Evolutionary conservation across 75 land plant genomes (phyloP).

Genomic region (Isoetes taiwanensis): DNA sequence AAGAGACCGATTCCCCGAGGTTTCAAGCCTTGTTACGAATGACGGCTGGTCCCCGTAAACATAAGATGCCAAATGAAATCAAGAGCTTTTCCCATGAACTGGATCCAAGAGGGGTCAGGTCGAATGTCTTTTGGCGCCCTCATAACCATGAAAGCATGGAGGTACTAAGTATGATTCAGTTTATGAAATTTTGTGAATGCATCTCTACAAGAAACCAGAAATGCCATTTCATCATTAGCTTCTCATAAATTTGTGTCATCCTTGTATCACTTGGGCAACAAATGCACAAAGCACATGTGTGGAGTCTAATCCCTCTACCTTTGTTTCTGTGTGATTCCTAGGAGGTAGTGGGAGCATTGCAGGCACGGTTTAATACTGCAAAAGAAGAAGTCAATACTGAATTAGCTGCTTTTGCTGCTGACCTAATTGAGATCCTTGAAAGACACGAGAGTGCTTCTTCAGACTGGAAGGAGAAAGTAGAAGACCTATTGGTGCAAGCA

Average conservation of each 20-base stretch:
- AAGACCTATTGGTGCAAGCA: conserved; percentile 79
- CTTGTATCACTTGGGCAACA: background rate
- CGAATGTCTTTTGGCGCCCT: conserved; percentile 74
- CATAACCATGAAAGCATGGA: conserved; percentile 61
- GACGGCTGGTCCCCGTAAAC: conserved; percentile 72
- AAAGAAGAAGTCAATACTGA: conserved; percentile 96
- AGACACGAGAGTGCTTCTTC: conserved; percentile 59
- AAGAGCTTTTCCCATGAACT: conserved; percentile 97
- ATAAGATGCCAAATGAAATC: conserved; percentile 51
- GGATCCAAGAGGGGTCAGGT: conserved; percentile 81
- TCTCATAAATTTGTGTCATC: background rate
- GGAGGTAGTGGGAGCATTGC: conserved; percentile 65
- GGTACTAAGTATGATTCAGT: conserved; percentile 24
- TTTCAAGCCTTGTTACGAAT: conserved; percentile 85
- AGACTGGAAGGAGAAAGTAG: conserved; percentile 81
- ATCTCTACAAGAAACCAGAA: background rate
- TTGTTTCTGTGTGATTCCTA: conserved; percentile 12
- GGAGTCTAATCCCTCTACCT: background rate
- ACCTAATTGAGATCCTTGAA: conserved; percentile 78
- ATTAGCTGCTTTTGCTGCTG: conserved; percentile 80
- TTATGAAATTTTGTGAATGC: background rate
- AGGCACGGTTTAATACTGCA: conserved; percentile 78
- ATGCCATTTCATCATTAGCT: background rate
- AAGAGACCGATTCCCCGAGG: conserved; percentile 95
- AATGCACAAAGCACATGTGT: no score